Percentiles rank a stretch among this genome's conserved stretches.
Conservation (phyloP, 2,329 filamentous ascomycete genomes). For the Beauveria brongniartii region DNA sequence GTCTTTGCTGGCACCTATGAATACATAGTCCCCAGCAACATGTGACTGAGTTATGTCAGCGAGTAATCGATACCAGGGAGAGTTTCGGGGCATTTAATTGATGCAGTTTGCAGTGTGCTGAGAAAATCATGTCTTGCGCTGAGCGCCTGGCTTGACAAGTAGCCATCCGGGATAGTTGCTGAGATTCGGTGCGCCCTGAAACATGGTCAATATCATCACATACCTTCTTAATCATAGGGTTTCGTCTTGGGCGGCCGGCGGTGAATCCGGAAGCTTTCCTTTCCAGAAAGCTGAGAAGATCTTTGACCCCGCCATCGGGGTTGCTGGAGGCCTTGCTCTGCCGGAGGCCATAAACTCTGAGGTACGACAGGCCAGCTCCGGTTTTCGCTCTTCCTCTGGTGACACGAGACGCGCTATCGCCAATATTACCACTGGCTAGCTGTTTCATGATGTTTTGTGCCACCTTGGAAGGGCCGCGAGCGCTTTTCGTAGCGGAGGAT, state of each 20-base stretch:
- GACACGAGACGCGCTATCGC: constrained; percentile 26
- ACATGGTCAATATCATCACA: constrained; percentile 38
- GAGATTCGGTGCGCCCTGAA: constrained; percentile 23
- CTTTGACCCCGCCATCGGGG: constrained; percentile 56
- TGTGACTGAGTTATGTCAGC: constrained; percentile 67
- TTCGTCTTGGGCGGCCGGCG: constrained; percentile 34
- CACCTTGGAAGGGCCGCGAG: constrained; percentile 27
- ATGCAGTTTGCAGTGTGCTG: constrained; percentile 6
- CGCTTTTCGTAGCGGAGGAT: constrained; percentile 15
- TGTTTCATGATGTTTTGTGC: constrained; percentile 38
- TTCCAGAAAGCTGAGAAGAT: constrained; percentile 61
- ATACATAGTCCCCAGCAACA: constrained; percentile 59
- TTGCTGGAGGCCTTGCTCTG: constrained; percentile 61
- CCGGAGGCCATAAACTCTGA: constrained; percentile 55
- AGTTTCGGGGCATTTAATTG: constrained; percentile 1
- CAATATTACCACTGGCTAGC: constrained; percentile 27
- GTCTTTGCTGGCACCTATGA: constrained; percentile 57
- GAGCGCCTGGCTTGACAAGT: background rate
- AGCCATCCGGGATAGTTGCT: constrained; percentile 36
- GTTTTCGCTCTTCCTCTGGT: constrained; percentile 18
- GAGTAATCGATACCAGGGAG: constrained; percentile 33
- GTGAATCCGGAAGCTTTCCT: constrained; percentile 55
- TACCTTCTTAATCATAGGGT: constrained; percentile 69
- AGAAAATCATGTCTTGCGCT: constrained; percentile 47
- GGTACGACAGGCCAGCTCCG: constrained; percentile 21